Base-by-base conservation (phyloP, 2,329 filamentous ascomycete genomes). In the Phaeosphaeriaceae sp. region DNA sequence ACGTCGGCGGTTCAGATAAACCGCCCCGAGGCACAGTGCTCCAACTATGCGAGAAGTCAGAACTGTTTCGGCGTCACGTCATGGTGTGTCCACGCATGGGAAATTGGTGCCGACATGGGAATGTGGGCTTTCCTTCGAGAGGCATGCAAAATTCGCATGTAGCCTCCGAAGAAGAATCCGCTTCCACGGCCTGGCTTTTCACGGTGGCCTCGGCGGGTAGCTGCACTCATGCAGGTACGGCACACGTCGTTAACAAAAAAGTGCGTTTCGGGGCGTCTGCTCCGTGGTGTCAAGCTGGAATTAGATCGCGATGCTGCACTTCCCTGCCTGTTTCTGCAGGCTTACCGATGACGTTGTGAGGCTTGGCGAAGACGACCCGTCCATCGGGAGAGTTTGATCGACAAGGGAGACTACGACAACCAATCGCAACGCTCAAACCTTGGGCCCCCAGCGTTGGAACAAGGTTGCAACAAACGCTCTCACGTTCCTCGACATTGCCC, bases 281-380 rank as follows among this genome's bases (percentile, higher is more conserved):
- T 35, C 46, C 40, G 52, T 35, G 26, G 11, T 55, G 35, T 49
- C 9, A 22, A 48, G 22, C 28, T 56, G 49, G 51, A 30, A 55
- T 56, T 42, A 58, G 67, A 73, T 75, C 68, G 61, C 67, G 67
- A 73, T 70, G 56, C 58, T 63, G 62, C 23, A 42, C 54, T 35
- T 58, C 52, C 49, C 63, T 56, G 56, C 58, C 60, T 58, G 60
- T 58, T 61, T 49, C 51, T 49, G 57, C 53, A 50, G 56, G 56
- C 49, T 56, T 58, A 35, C 60, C 57, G n/a, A 67, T 76, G 73
- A 76, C 73, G 73, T 69, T 66, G 58, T 69, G 53, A 49, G 35
- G 52, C 66, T 72, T 69, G 62, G 65, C 61, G 52, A 47, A 21
- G 11, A 21, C 9, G 30, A 22, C 22, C 53, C 26, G 52, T 61